Base-by-base conservation (phyloP, 176 grass and related monocot genomes). In the Musa schizocarpa region DNA sequence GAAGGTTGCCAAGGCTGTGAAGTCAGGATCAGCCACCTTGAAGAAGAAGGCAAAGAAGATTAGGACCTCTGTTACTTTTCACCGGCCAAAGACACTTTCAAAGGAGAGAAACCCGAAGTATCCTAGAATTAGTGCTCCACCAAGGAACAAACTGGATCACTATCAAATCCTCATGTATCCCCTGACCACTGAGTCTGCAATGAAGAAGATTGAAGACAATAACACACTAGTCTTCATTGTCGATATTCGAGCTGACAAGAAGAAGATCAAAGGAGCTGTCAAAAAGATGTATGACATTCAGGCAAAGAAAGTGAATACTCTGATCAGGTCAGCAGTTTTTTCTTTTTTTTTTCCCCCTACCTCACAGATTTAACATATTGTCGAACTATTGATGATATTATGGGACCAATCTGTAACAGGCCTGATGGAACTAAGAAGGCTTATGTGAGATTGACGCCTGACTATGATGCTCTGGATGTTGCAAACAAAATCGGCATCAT, bases 401-500 rank as follows among this genome's bases (percentile, higher is more conserved):
- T 22, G 49, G 19, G 9, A 22, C 52, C 50, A 5, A 23, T 19
- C 11, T 43, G 50, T 13, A 25, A 23, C 70, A 72, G 70, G 70
- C 70, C 51, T 24, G 70, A 72, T 54, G 70, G 70, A n/a, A 72
- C 51, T 3, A 72, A 72, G 52, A 72, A 72, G 70, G 70, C 50
- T 22, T 72, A 72, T 72, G 70, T 72, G 49, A 72, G 70, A 24
- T 72, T 72, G 21, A 72, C 70, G n/a, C 70, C 70, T 4, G 69
- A 72, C 22, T 72, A 13, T 14, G 70, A 72, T 24, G 70, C 70
- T 53, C 51, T 72, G 1, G 70, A 72, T 54, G 70, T 72, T 52
- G 70, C 70, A 72, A 72, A 72, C 70, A 72, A 72, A 23, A 72
- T 72, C 9, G 70, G 70, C 13, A 72, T 72, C n/a, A 72, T 72